phyloP scores from a whole-genome alignment of 2,329 filamentous ascomycete species.

The Aspergillus neotritici region DNA sequence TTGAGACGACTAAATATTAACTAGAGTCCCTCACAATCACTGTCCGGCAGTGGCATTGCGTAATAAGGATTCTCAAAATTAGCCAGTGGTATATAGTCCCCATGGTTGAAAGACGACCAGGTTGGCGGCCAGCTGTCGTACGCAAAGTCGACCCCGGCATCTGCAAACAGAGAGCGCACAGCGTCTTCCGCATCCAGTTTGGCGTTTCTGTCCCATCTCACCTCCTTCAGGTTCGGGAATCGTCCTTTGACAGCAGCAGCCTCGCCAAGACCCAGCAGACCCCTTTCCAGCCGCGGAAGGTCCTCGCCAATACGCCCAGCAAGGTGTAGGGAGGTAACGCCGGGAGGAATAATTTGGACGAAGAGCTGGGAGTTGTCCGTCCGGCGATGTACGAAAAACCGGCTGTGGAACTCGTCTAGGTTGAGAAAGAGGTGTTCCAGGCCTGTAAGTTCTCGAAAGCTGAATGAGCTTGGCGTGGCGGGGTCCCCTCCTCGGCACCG shows the following conservation, averaged over 20 bases:
- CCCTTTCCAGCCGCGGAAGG: background rate
- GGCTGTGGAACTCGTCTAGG: background rate
- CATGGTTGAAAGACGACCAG: background rate
- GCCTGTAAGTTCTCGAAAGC: background rate
- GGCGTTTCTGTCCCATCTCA: background rate
- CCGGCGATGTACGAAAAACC: background rate
- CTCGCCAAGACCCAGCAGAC: conserved; percentile 1
- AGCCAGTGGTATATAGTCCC: too few species aligned
- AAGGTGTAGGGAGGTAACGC: conserved; percentile 1
- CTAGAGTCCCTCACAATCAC: too few species aligned
- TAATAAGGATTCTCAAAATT: background rate
- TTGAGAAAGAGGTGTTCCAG: conserved; percentile 5
- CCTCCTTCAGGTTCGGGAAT: conserved; percentile 1
- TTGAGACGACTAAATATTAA: too few species aligned
- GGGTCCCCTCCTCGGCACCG: background rate
- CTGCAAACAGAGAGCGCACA: conserved; percentile 1
- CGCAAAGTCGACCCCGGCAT: conserved; percentile 2
- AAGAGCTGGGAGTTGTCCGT: background rate
- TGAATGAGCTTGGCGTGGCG: background rate
- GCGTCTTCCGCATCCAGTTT: background rate
- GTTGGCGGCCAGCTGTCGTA: conserved; percentile 4
- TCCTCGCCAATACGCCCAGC: background rate
- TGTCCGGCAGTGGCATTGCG: too few species aligned
- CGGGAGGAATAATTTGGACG: background rate
- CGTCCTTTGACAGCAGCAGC: background rate